A percentile compares a stretch with the other conserved stretches of the same genome.
These are phyloP conservation scores for Fomitiporia mediterranea DNA, from an alignment of 1,284 basidiomycete species.

Conservation along the genomic window DNA sequence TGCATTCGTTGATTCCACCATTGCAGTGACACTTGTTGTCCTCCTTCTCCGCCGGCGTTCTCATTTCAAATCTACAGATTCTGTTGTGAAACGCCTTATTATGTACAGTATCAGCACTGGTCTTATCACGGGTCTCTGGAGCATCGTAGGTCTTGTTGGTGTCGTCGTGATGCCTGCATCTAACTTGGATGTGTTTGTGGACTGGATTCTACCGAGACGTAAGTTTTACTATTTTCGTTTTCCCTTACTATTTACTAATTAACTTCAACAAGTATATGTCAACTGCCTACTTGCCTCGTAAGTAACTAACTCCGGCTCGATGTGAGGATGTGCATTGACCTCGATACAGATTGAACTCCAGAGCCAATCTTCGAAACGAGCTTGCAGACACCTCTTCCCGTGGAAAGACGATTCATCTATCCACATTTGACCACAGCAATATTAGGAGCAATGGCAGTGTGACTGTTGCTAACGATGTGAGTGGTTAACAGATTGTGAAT, in stretches of 20 bases:
- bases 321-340: too few species aligned
- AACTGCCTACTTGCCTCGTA: not conserved
- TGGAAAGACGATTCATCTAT: too few species aligned
- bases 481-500: too few species aligned
- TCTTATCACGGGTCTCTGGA: slow-evolving; percentile 31
- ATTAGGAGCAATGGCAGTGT: too few species aligned
- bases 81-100: slow-evolving; percentile 39
- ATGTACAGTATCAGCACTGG: slow-evolving; percentile 43
- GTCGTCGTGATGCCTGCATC: slow-evolving; percentile 4
- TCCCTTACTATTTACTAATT: not conserved
- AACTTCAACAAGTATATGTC: not conserved
- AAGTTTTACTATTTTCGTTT: not conserved
- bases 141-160: slow-evolving; percentile 7
- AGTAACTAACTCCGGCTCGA: not conserved
- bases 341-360: too few species aligned
- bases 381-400: too few species aligned
- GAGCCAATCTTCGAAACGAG: too few species aligned
- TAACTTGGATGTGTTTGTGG: slow-evolving; percentile 13
- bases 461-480: too few species aligned
- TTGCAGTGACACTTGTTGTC: slow-evolving; percentile 35
- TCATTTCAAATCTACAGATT: slow-evolving; percentile 22
- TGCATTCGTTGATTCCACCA: slow-evolving; percentile 33
- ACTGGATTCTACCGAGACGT: slow-evolving; percentile 3
- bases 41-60: slow-evolving; percentile 33
- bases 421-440: too few species aligned